Evolutionary conservation across 805 yeast species (phyloP).

Genomic region (Candida ulmi): DNA sequence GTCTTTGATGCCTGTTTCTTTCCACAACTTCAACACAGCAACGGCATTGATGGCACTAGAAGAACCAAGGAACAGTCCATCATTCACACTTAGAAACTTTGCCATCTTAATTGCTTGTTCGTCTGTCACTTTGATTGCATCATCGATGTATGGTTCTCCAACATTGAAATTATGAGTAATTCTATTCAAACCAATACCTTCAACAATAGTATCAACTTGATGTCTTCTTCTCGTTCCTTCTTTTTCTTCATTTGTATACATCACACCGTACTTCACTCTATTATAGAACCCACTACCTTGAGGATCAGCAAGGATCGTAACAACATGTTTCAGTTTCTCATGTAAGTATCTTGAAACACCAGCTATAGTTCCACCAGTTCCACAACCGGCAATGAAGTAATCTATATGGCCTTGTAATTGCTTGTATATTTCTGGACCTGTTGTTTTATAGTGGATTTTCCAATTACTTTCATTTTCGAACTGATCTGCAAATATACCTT

Average conservation of each 20-base stretch:
- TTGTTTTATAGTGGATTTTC: slow-evolving; percentile 72
- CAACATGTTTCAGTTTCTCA: slow-evolving; percentile 35
- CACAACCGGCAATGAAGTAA: slow-evolving; percentile 84
- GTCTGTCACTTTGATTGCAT: slow-evolving; percentile 74
- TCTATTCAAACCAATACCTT: slow-evolving; percentile 90
- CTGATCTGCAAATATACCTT: slow-evolving; percentile 89
- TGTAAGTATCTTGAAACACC: slow-evolving; percentile 80
- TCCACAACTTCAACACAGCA: slow-evolving; percentile 68
- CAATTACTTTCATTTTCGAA: slow-evolving; percentile 92
- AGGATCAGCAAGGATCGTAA: slow-evolving; percentile 78
- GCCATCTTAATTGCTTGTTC: slow-evolving; percentile 87
- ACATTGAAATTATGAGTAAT: slow-evolving; percentile 73
- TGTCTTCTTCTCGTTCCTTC: slow-evolving; percentile 94
- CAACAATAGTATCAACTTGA: slow-evolving; percentile 92
- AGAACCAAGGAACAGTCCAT: slow-evolving; percentile 88
- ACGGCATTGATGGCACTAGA: slow-evolving; percentile 93
- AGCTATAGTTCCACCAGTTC: slow-evolving; percentile 96
- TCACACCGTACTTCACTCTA: slow-evolving; percentile 82
- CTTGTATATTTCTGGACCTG: slow-evolving; percentile 88
- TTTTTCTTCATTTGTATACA: slow-evolving; percentile 83
- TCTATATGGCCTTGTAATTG: slow-evolving; percentile 67
- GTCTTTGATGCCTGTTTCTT: slow-evolving; percentile 35
- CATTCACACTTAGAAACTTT: slow-evolving; percentile 67
- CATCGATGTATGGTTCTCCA: slow-evolving; percentile 70
- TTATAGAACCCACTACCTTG: slow-evolving; percentile 92